Percentiles rank a stretch among this genome's conserved stretches.
Evolutionary conservation across 2,329 filamentous ascomycete genomes (phyloP).

Genomic region (Juglanconis juglandina): DNA sequence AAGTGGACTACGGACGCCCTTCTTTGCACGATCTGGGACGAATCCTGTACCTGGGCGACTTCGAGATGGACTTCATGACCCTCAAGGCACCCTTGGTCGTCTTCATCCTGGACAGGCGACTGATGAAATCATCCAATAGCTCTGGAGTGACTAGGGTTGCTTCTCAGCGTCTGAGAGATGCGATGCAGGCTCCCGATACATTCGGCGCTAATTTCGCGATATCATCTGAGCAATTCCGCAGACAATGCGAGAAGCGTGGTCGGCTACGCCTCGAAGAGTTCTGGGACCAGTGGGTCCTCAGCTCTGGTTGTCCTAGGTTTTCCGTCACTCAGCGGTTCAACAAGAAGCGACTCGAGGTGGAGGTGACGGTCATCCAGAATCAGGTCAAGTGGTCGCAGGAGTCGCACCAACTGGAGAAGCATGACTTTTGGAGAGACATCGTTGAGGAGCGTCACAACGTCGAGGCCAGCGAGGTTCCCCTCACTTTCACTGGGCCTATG

Average conservation of each 20-base stretch:
- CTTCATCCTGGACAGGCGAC: slow-evolving; percentile 86
- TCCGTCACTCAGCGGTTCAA: slow-evolving; percentile 88
- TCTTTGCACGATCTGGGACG: slow-evolving; percentile 78
- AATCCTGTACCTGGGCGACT: slow-evolving; percentile 72
- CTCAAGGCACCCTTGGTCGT: slow-evolving; percentile 88
- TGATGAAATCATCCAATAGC: slow-evolving; percentile 84
- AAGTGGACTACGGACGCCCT: slow-evolving; percentile 76
- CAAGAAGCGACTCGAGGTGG: slow-evolving; percentile 93
- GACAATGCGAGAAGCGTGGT: slow-evolving; percentile 81
- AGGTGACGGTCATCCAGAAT: slow-evolving; percentile 81
- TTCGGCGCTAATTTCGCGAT: slow-evolving; percentile 44
- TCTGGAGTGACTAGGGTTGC: slow-evolving; percentile 82
- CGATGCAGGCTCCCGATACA: slow-evolving; percentile 56
- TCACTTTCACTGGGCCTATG: slow-evolving; percentile 93
- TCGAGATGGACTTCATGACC: slow-evolving; percentile 85
- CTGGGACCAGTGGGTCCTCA: slow-evolving; percentile 89
- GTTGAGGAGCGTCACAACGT: slow-evolving; percentile 74
- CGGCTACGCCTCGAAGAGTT: slow-evolving; percentile 85
- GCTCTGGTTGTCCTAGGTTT: slow-evolving; percentile 85
- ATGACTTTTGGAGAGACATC: slow-evolving; percentile 78
- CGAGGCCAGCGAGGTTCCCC: slow-evolving; percentile 65
- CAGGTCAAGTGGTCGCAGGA: slow-evolving; percentile 56
- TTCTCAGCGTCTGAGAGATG: slow-evolving; percentile 79
- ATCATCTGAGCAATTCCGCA: slow-evolving; percentile 71
- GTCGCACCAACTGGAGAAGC: slow-evolving; percentile 58